These are phyloP conservation scores for Neofusicoccum umdonicola DNA, from an alignment of 2,329 filamentous ascomycete genomes.

Conservation along the genomic window DNA sequence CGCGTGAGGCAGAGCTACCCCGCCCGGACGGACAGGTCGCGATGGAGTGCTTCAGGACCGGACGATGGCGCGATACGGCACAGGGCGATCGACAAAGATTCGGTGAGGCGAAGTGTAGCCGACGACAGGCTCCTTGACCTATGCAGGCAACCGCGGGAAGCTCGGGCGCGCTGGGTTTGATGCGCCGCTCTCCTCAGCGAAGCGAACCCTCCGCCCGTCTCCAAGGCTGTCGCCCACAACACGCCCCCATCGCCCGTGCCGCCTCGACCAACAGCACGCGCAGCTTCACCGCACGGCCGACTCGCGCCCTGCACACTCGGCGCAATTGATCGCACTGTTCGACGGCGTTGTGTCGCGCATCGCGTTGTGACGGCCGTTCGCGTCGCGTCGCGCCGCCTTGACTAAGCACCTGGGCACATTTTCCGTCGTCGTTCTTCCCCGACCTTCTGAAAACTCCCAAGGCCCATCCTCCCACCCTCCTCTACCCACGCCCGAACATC, in stretches of 20 bases:
- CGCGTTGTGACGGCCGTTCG: slow-evolving; percentile 13
- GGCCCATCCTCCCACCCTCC: slow-evolving; percentile 15
- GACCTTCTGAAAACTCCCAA: slow-evolving; percentile 18
- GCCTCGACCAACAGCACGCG: slow-evolving; percentile 60
- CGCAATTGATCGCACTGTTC: slow-evolving; percentile 8
- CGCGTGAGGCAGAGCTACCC: slow-evolving; percentile 6
- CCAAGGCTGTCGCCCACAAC: slow-evolving; percentile 30
- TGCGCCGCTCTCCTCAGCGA: not conserved
- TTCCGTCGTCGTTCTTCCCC: slow-evolving; percentile 17
- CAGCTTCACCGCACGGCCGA: not conserved
- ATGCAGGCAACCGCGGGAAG: slow-evolving; percentile 9
- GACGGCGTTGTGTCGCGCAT: slow-evolving; percentile 9
- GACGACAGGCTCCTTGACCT: not conserved
- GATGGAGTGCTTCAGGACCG: not conserved
- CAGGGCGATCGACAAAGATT: slow-evolving; percentile 8
- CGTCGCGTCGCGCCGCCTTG: slow-evolving; percentile 12
- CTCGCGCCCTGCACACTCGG: slow-evolving; percentile 3
- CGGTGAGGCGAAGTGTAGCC: slow-evolving; percentile 1
- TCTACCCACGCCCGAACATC: slow-evolving; percentile 23
- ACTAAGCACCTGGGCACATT: slow-evolving; percentile 17
- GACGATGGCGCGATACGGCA: slow-evolving; percentile 1
- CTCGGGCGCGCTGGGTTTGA: slow-evolving; percentile 10
- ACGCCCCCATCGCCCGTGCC: slow-evolving; percentile 71
- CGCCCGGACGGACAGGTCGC: slow-evolving; percentile 1
- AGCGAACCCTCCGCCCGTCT: slow-evolving; percentile 6